phyloP scores from a whole-genome alignment of 2,329 filamentous ascomycete genomes.

The Paraphaeosphaeria minitans region DNA sequence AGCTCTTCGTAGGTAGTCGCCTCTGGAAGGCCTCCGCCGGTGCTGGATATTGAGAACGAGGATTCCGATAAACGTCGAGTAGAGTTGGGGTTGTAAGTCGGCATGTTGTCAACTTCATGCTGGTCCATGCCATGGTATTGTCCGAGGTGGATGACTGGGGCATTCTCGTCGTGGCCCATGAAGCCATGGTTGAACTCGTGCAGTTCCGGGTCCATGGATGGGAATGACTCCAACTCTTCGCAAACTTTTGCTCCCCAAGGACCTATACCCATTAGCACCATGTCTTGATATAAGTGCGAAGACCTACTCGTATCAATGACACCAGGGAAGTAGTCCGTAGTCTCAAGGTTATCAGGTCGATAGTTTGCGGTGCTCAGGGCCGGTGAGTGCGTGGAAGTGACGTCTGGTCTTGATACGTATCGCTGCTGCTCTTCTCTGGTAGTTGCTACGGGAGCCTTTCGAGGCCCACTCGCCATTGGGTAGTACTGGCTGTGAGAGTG shows the following conservation, averaged over 20 bases:
- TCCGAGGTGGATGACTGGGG: slow-evolving; percentile 48
- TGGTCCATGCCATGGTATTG: slow-evolving; percentile 43
- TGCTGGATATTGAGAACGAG: slow-evolving; percentile 72
- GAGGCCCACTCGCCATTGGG: slow-evolving; percentile 21
- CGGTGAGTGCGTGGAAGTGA: slow-evolving; percentile 31
- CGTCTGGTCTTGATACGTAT: slow-evolving; percentile 28
- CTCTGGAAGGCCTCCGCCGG: slow-evolving; percentile 65
- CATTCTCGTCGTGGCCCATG: slow-evolving; percentile 47
- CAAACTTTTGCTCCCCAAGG: slow-evolving; percentile 48
- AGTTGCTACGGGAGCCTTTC: slow-evolving; percentile 24
- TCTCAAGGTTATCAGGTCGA: slow-evolving; percentile 27
- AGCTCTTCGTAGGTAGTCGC: slow-evolving; percentile 75
- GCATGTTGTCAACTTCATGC: slow-evolving; percentile 36
- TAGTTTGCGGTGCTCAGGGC: slow-evolving; percentile 27
- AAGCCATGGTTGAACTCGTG: slow-evolving; percentile 45
- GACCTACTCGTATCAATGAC: slow-evolving; percentile 47
- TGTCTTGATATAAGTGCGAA: background rate
- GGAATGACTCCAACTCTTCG: slow-evolving; percentile 46
- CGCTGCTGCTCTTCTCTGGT: slow-evolving; percentile 37
- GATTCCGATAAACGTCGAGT: slow-evolving; percentile 72
- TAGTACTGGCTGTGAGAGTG: slow-evolving; percentile 41
- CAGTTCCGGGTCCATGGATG: slow-evolving; percentile 46
- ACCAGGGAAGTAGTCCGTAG: slow-evolving; percentile 42
- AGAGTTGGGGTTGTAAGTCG: slow-evolving; percentile 53
- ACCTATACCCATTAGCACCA: slow-evolving; percentile 35